Conservation (phyloP, 164 flowering plant species). For the Liriodendron chinense region DNA sequence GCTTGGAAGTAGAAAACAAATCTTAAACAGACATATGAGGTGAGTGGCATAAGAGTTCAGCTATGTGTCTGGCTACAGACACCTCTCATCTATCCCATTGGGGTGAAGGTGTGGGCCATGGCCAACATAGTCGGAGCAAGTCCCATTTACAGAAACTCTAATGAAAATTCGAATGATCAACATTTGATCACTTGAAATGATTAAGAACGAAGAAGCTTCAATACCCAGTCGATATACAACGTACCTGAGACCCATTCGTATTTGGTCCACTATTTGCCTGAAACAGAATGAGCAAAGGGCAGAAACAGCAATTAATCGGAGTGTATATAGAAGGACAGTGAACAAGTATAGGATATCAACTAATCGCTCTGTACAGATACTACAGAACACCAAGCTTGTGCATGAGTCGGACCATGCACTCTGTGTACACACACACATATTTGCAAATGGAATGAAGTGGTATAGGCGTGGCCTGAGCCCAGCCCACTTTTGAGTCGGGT, state of each 20-base stretch:
- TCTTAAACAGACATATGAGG: background rate
- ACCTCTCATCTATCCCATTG: background rate
- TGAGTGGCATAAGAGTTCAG: background rate
- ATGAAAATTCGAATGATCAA: too few relatives aligned
- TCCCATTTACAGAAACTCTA: background rate
- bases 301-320: background rate
- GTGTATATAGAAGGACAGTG: too few relatives aligned
- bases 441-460: too few relatives aligned
- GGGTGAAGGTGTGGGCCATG: background rate
- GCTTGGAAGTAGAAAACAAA: background rate
- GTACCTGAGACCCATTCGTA: conserved; percentile 95
- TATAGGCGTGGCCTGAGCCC: too few relatives aligned
- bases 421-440: too few relatives aligned
- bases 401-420: too few relatives aligned
- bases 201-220: too few relatives aligned
- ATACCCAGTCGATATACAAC: background rate
- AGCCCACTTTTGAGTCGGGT: too few relatives aligned
- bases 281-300: conserved; percentile 11
- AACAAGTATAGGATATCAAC: too few relatives aligned
- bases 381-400: too few relatives aligned
- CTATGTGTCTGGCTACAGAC: background rate
- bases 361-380: too few relatives aligned
- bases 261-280: conserved; percentile 97
- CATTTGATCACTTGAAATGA: background rate
- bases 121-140: background rate